Evolutionary conservation across 1,139 yeast genomes (phyloP).

Genomic region (Candida sojae): DNA sequence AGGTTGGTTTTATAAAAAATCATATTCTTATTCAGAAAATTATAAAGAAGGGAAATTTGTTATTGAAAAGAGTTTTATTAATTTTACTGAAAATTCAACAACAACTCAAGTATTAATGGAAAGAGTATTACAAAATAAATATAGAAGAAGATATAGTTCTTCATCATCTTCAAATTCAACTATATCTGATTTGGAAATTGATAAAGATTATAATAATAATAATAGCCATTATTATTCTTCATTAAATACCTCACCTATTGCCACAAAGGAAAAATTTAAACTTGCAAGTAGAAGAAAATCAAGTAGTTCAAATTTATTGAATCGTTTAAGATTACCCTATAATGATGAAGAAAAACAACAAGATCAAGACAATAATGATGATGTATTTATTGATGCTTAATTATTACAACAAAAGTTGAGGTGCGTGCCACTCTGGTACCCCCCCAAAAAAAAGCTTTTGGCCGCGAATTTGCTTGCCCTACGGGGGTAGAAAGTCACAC

Average conservation of each 20-base stretch:
- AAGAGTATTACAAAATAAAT: conserved; percentile 29
- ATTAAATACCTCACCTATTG: background rate
- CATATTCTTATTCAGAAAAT: conserved; percentile 54
- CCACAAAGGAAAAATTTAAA: conserved; percentile 3
- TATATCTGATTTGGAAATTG: conserved; percentile 5
- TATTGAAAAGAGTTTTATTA: conserved; percentile 48
- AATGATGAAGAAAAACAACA: background rate
- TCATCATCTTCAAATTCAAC: conserved; percentile 12
- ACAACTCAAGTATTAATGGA: conserved; percentile 27
- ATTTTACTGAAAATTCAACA: conserved; percentile 27
- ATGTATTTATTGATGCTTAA: conserved; percentile 29
- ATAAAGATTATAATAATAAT: background rate
- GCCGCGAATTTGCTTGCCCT: no score
- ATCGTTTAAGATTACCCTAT: conserved; percentile 17
- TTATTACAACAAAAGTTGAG: no score
- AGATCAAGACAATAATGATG: conserved; percentile 26
- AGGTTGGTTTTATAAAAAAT: conserved; percentile 79
- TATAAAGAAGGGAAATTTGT: conserved; percentile 83
- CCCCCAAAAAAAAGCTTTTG: background rate
- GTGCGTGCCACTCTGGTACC: no score
- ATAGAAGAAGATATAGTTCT: conserved; percentile 24
- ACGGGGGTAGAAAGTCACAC: background rate
- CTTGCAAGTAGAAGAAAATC: conserved; percentile 7
- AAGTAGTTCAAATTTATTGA: conserved; percentile 10
- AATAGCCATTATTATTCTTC: background rate